Evolutionary conservation across 257 asterid species (phyloP), one percentile per base, ranked within the genome.

Genomic region (Salvia splendens): DNA sequence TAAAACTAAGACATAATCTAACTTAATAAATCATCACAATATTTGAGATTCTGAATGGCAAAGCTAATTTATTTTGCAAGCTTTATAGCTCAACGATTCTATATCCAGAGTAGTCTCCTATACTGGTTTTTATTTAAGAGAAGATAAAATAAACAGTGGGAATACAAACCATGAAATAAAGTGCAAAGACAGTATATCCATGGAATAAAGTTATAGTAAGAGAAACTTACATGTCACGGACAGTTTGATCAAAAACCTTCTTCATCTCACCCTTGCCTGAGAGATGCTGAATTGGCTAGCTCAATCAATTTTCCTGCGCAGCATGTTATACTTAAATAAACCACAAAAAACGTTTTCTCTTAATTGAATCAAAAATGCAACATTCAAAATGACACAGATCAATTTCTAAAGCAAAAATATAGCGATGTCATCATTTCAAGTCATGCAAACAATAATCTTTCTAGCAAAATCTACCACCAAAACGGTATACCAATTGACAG

Each of bases 221-320:
- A 7, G 20, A 70, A 74, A 83, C 96, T 86, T 82, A 93, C 99
- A 93, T 61, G 81, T 93, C 96, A 5, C 97, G 86, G 72, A 93
- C 90, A 66, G 97, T 93, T 81, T 90, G 99, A 90, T 66, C 96
- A 73, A 93, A 70, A 17, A 92, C 95, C 84, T 90, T 93, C 95
- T 93, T 93, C 97, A 93, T 93, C 77, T 76, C 82, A 64, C 77
- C 55, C 70, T 70, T 16, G 62, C 72, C 56, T 68, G 65, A 63
- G 80, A 65, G 72, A 78, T 73, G 81, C 71, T 80, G 72, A 66
- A 72, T 60, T 61, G 70, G 65, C 74, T 58, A 67, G 65, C 43
- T 24, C 30, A 24, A 53, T 15, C 56, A 48, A 71, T 35, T 24
- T 70, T 66, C 75, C 80, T 71, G 76, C 71, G 67, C 56, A 52